Base-by-base conservation (phyloP, 202 grass and related monocot genomes). In the Panicum virgatum region DNA sequence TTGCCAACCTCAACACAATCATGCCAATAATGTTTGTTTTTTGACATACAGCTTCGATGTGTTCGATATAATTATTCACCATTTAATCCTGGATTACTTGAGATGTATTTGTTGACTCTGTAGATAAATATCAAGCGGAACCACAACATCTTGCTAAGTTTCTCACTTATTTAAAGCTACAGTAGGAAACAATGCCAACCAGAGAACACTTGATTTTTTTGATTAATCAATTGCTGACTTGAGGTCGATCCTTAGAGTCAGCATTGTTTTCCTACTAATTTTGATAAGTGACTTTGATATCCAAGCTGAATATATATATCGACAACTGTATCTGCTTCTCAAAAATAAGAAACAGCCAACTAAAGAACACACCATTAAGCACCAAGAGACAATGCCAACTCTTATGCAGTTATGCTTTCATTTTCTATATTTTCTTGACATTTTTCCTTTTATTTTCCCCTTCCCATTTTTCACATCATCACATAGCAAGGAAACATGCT, bases 141-240 rank as follows among this genome's bases (percentile, higher is more conserved):
- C 47, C 12, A 2, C 3, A 9, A 2, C 29, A 16, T 25, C 3
- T 9, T 57, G 34, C 3, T 56, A 42, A 39, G 7, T 74, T 22
- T 39, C 22, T 12, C 20, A 57, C 50, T 0, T 56, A 20, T 23
- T 27, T 16, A 69, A 69, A 9, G 43, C 42, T 26, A 16, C 22
- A 29, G 44, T 26, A 9, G 42, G 40, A 69, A 48, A 1, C 29
- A 30, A 30, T 30, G 29, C 20, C 5, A 25, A 15, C 13, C 6
- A 70, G 25, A 47, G 43, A 70, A 70, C 25, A 70, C 14, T 69
- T 12, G 27, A 30, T 30, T 71, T 72, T 72, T 51, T 72, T 25
- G 44, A 71, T 50, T 15, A 50, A 32, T 48, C 43, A 46, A 47
- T 48, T 29, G 22, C 66, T 69, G 20, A 26, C 12, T 26, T 44